A percentile compares a stretch with the other conserved stretches of the same genome.
Evolutionary conservation across 805 yeast species (phyloP).

Genomic region (Yarrowia phangngaensis): DNA sequence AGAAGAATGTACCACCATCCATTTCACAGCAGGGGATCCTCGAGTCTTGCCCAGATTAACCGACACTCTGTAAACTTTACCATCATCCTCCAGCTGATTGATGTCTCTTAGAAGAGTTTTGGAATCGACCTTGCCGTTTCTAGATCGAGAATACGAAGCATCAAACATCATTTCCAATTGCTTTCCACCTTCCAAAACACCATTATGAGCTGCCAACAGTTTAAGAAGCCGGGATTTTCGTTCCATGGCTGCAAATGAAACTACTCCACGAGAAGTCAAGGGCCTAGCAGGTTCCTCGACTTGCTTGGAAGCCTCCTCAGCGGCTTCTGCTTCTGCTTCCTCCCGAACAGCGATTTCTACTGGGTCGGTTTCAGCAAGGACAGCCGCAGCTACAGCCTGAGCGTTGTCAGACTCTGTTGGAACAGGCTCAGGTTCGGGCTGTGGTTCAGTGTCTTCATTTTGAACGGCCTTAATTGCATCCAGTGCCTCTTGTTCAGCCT

Average conservation of each 20-base stretch:
- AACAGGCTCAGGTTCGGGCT: not conserved
- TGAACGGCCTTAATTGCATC: not conserved
- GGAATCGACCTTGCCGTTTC: conserved; percentile 50
- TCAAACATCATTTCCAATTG: conserved; percentile 44
- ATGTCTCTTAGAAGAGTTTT: conserved; percentile 52
- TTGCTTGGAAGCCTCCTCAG: conserved; percentile 1
- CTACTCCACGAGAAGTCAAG: conserved; percentile 27
- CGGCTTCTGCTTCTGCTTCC: conserved; percentile 13
- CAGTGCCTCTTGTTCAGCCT: not conserved
- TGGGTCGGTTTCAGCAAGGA: conserved; percentile 2
- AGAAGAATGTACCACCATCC: conserved; percentile 36
- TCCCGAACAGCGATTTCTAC: conserved; percentile 2
- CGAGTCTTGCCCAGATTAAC: conserved; percentile 32
- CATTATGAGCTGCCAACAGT: conserved; percentile 45
- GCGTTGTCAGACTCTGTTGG: not conserved
- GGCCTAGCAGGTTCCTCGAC: no score
- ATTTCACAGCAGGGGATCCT: conserved; percentile 31
- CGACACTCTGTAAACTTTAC: conserved; percentile 36
- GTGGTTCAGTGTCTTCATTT: not conserved
- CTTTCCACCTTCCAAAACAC: conserved; percentile 46
- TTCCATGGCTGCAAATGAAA: conserved; percentile 46
- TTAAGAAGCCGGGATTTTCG: conserved; percentile 46
- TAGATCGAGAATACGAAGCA: conserved; percentile 35
- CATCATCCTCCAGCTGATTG: conserved; percentile 38
- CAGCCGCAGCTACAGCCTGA: not conserved